Evolutionary conservation across 2,329 filamentous ascomycete species (phyloP), one percentile per base, ranked within the genome.

Genomic region (Calonectria henricotiae): DNA sequence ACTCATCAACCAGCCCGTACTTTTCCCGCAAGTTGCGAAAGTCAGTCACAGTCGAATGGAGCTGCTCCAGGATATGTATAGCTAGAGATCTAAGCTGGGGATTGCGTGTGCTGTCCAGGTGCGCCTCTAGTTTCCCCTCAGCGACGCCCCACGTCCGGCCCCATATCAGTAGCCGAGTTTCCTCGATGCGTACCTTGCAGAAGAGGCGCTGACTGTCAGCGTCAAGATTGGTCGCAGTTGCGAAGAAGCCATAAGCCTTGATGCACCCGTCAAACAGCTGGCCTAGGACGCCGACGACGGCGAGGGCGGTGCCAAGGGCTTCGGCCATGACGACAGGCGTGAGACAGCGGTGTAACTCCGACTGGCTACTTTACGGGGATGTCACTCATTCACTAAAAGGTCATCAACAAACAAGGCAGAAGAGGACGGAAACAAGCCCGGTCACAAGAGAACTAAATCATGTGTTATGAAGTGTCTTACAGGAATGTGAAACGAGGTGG

Each of bases 121-220:
- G 83, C 39, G 80, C 82, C 75, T 86, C 85, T 1, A 86, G 77
- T 61, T 73, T 79, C 5, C 85, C 85, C 77, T 86, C 85, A 11
- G 83, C 80, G 39, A 86, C 84, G 27, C 85, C 85, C 85, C 85
- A 86, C 72, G 86, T 83, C 37, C 85, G 77, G 20, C 85, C 85
- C 85, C 85, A 86, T 68, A 86, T 83, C 35, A 84, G 76, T 41
- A 86, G 80, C 4, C 85, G 81, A 83, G 85, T 86, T 81, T 86
- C 85, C 78, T 86, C 85, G 74, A 86, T 86, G 62, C 84, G 82
- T 65, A 86, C 83, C 74, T 86, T 86, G 79, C 85, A 86, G 49
- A 85, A 77, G 37, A 86, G 77, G 44, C 82, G 81, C 75, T 85
- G 82, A 69, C 80, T 81, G 75, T 86, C 84, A 25, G 76, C 76